phyloP scores from a whole-genome alignment of 2,329 filamentous ascomycete species.

The Epichloe brachyelytri region DNA sequence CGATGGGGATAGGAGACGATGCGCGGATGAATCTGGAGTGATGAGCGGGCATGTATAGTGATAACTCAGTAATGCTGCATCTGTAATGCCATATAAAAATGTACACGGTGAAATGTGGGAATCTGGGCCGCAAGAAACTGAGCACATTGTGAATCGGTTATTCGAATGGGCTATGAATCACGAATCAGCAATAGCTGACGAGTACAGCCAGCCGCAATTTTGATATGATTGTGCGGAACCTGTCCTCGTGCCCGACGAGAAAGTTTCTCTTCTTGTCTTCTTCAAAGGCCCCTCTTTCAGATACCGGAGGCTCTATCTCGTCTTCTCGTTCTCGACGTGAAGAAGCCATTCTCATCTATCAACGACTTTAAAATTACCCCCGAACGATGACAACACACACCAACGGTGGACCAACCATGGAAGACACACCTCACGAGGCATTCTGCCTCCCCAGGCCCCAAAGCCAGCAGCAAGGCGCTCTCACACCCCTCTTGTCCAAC shows the following conservation, averaged over 20 bases:
- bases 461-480: neutral
- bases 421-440: neutral
- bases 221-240: too few species aligned
- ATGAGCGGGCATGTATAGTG: neutral
- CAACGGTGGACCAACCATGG: neutral
- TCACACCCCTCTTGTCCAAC: neutral
- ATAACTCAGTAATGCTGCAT: neutral
- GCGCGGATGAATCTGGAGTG: conserved; percentile 71
- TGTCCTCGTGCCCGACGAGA: too few species aligned
- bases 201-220: neutral
- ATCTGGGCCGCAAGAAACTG: neutral
- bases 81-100: neutral
- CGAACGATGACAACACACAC: too few species aligned
- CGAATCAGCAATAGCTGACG: neutral
- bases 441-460: neutral
- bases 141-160: neutral
- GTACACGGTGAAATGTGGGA: neutral
- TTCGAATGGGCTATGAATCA: neutral
- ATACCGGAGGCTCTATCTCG: too few species aligned
- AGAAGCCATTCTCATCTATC: too few species aligned
- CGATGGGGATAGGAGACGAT: conserved; percentile 74
- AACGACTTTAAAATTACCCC: too few species aligned
- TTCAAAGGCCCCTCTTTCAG: too few species aligned
- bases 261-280: too few species aligned
- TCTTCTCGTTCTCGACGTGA: too few species aligned